Percentiles rank a stretch among this genome's conserved stretches.
These are phyloP conservation scores for Noccaea bulbosa DNA, from an alignment of 345 rosid genomes.

Conservation along the genomic window DNA sequence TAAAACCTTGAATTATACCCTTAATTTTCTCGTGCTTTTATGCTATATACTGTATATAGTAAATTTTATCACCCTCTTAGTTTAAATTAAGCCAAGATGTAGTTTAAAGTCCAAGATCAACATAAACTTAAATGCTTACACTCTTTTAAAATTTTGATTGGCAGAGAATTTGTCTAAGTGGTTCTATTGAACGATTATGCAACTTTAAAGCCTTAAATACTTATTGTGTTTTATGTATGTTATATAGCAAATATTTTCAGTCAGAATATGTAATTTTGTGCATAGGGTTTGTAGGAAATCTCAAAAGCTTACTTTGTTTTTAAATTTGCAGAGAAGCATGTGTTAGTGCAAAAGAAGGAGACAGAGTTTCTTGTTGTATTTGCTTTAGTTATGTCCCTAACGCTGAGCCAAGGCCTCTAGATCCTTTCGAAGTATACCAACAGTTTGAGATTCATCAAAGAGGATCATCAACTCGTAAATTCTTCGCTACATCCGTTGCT, in stretches of 20 bases:
- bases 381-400: constrained; percentile 44
- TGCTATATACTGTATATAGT: neutral
- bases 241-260: neutral
- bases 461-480: constrained; percentile 30
- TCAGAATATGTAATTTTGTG: too few relatives aligned
- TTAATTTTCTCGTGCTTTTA: neutral
- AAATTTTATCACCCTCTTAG: neutral
- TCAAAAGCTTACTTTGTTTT: neutral
- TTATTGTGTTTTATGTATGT: neutral
- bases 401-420: constrained; percentile 47
- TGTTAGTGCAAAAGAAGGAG: constrained; percentile 47
- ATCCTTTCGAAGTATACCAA: constrained; percentile 50
- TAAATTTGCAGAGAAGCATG: constrained; percentile 53
- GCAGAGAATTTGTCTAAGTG: neutral
- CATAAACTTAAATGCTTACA: neutral
- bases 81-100: neutral
- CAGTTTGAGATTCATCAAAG: constrained; percentile 50
- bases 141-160: neutral
- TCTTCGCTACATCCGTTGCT: constrained; percentile 56
- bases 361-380: constrained; percentile 48
- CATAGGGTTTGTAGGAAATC: neutral
- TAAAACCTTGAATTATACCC: neutral
- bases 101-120: neutral
- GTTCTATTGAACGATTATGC: neutral
- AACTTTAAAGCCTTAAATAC: neutral